These are phyloP conservation scores for Mrakia hoshinonis DNA, from an alignment of 768 basidiomycete genomes.

Conservation along the genomic window DNA sequence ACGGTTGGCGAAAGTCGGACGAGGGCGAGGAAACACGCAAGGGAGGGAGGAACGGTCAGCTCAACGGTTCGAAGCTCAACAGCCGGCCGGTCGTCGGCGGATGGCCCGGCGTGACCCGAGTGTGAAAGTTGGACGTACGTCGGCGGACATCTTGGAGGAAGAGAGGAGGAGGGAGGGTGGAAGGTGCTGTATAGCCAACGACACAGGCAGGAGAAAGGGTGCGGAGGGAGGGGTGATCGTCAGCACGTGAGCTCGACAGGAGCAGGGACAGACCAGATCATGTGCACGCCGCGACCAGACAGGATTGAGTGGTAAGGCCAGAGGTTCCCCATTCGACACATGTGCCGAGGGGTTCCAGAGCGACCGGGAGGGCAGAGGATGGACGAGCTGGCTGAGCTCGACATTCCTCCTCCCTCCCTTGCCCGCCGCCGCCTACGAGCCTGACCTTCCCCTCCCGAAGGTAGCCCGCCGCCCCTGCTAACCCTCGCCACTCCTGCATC, in stretches of 20 bases:
- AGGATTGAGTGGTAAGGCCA: not conserved
- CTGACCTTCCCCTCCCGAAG: slow-evolving; percentile 13
- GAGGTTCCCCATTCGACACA: not conserved
- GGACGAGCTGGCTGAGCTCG: slow-evolving; percentile 1
- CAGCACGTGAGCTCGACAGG: not conserved
- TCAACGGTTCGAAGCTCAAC: not conserved
- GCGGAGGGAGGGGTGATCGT: not conserved
- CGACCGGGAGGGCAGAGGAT: not conserved
- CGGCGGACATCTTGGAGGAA: slow-evolving; percentile 24
- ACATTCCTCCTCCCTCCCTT: not conserved
- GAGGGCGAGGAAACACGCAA: slow-evolving; percentile 41
- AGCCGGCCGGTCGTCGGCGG: not conserved
- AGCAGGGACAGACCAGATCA: not conserved
- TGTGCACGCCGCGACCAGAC: not conserved
- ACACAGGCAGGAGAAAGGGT: not conserved
- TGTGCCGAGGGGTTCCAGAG: too few relatives aligned
- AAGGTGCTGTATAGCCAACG: not conserved
- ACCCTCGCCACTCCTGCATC: not conserved
- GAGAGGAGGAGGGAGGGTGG: not conserved
- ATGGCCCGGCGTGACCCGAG: not conserved
- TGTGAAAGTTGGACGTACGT: not conserved
- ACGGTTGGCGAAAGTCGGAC: slow-evolving; percentile 38
- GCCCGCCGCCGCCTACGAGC: not conserved
- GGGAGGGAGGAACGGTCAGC: not conserved
- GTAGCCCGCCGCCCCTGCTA: not conserved